These are phyloP conservation scores for Alternaria angustiovoidea DNA, from an alignment of 2,329 filamentous ascomycete genomes.

Conservation along the genomic window DNA sequence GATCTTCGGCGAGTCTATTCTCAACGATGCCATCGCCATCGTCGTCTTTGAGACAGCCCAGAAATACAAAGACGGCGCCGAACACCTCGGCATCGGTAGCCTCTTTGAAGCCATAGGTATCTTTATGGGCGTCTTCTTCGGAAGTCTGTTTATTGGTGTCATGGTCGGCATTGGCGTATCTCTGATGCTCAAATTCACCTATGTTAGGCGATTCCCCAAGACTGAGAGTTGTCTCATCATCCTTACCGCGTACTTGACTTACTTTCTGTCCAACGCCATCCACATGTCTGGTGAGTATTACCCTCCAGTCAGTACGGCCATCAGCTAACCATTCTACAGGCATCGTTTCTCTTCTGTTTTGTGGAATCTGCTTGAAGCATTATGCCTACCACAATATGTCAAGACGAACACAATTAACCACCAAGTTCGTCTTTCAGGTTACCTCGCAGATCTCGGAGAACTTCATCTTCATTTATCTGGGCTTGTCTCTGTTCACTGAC, in stretches of 20 bases:
- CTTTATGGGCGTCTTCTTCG: constrained; percentile 96
- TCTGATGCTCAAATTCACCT: constrained; percentile 90
- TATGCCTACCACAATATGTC: constrained; percentile 99
- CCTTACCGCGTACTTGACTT: constrained; percentile 92
- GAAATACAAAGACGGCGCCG: constrained; percentile 81
- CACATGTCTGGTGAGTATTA: constrained; percentile 84
- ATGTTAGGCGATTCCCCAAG: constrained; percentile 89
- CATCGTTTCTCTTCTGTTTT: constrained; percentile 96
- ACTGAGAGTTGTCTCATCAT: constrained; percentile 96
- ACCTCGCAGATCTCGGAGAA: constrained; percentile 96
- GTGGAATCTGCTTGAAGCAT: constrained; percentile 97
- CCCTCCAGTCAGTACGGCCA: not conserved
- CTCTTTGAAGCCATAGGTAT: constrained; percentile 91
- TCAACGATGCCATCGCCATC: constrained; percentile 98
- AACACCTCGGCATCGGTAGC: constrained; percentile 75
- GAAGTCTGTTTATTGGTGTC: constrained; percentile 88
- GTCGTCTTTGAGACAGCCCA: constrained; percentile 98
- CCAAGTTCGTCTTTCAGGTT: constrained; percentile 96
- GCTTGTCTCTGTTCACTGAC: constrained; percentile 93
- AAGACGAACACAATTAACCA: constrained; percentile 92
- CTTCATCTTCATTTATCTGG: constrained; percentile 99
- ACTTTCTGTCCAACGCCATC: constrained; percentile 96
- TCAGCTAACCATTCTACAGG: constrained; percentile 60
- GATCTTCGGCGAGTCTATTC: constrained; percentile 97
- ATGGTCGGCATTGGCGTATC: constrained; percentile 87